Conservation (phyloP, 2,329 filamentous ascomycete species). For the Penicillium sp. region DNA sequence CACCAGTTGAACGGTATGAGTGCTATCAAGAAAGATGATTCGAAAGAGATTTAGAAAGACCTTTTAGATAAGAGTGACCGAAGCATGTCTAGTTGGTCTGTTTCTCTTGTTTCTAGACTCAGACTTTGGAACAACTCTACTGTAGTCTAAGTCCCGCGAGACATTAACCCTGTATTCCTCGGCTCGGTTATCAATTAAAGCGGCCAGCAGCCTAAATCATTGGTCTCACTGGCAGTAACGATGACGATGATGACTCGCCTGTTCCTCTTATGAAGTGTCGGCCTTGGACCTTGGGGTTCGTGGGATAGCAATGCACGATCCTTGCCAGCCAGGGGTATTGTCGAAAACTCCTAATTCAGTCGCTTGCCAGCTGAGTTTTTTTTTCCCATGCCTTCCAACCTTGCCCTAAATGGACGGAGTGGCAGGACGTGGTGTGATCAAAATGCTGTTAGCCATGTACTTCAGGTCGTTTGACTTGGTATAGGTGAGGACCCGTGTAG, state of each 20-base stretch:
- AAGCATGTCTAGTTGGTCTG: too few species aligned
- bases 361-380: constrained; percentile 85
- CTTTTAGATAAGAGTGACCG: too few species aligned
- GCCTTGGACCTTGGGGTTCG: constrained; percentile 34
- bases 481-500: constrained; percentile 86
- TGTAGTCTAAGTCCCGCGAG: constrained; percentile 47
- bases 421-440: constrained; percentile 82
- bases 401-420: constrained; percentile 75
- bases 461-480: constrained; percentile 73
- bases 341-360: constrained; percentile 76
- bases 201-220: constrained; percentile 57
- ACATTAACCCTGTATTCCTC: constrained; percentile 48
- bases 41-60: too few species aligned
- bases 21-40: too few species aligned
- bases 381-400: constrained; percentile 82
- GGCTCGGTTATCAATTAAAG: constrained; percentile 48
- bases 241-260: constrained; percentile 57
- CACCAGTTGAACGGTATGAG: too few species aligned
- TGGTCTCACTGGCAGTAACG: constrained; percentile 60
- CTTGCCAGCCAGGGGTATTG: constrained; percentile 55
- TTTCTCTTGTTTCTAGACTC: too few species aligned
- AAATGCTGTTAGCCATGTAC: constrained; percentile 84
- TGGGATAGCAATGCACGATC: constrained; percentile 30
- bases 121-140: too few species aligned
- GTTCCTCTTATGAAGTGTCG: constrained; percentile 42